phyloP scores from a whole-genome alignment of 2,329 filamentous ascomycete species.

The Metarhizium guizhouense region DNA sequence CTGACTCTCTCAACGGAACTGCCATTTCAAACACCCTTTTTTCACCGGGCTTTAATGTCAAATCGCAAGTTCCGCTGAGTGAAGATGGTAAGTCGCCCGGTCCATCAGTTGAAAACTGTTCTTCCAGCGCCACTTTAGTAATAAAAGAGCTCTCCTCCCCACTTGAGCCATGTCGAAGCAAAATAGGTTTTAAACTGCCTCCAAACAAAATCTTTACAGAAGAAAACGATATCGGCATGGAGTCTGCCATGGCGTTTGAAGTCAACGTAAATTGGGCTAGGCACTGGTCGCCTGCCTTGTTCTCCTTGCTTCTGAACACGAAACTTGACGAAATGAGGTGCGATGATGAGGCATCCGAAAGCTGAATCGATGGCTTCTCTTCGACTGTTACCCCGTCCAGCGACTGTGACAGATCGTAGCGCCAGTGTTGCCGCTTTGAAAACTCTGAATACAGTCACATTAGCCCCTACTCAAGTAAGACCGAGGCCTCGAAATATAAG shows the following conservation, averaged over 20 bases:
- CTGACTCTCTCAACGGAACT: slow-evolving; percentile 70
- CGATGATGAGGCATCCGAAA: slow-evolving; percentile 41
- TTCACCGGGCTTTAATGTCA: slow-evolving; percentile 58
- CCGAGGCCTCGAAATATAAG: neutral
- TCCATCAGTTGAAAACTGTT: slow-evolving; percentile 14
- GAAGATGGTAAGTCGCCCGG: slow-evolving; percentile 22
- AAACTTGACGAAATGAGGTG: slow-evolving; percentile 48
- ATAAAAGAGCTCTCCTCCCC: slow-evolving; percentile 9
- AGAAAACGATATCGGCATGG: slow-evolving; percentile 42
- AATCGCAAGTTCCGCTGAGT: slow-evolving; percentile 48
- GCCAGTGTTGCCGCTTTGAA: slow-evolving; percentile 44
- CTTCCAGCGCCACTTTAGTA: slow-evolving; percentile 18
- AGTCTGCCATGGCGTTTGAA: slow-evolving; percentile 45
- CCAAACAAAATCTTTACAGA: slow-evolving; percentile 46
- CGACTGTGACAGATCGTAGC: slow-evolving; percentile 50
- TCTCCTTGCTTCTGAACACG: slow-evolving; percentile 47
- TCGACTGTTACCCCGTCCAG: slow-evolving; percentile 39
- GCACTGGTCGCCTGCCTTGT: slow-evolving; percentile 52
- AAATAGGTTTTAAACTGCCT: slow-evolving; percentile 47
- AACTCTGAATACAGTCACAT: slow-evolving; percentile 33
- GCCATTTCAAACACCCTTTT: slow-evolving; percentile 63
- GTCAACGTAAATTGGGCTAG: slow-evolving; percentile 48
- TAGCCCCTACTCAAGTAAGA: neutral
- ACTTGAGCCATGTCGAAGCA: slow-evolving; percentile 34
- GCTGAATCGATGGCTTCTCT: slow-evolving; percentile 38